Evolutionary conservation across 148 eudicot genomes (phyloP), one percentile per base, ranked within the genome.

Genomic region (Vaccinium myrtillus): DNA sequence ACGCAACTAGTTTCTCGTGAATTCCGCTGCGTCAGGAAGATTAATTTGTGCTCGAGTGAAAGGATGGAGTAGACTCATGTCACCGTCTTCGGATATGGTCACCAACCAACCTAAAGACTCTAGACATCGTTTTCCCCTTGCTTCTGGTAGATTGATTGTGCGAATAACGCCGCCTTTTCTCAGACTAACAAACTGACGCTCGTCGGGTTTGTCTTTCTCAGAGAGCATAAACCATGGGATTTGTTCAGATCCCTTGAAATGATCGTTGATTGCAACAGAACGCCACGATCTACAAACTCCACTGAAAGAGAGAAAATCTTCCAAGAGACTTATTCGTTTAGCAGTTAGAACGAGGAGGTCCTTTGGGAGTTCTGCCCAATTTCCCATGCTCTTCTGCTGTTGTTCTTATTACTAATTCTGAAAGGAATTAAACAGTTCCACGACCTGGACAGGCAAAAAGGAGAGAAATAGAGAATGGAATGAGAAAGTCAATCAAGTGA

Each of bases 201-300:
- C 14, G 27, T 81, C 48, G 0, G 2, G 12, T 32, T 67, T 50
- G 18, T 46, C 83, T 67, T 67, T 15, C 1, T 50, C 12, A 1
- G 63, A 12, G 54, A 81, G 77, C 83, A 81, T 81, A 1, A 81
- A 77, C 83, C 83, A 81, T 14, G 77, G 83, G 4, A 10, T 1
- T 49, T 81, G 77, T 21, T 36, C 19, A 6, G 61, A 83, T 81
- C 23, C 51, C 5, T 19, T 75, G 5, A 75, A 39, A 43, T 75
- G 43, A 12, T 75, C 5, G 5, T 18, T 75, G 2, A 7, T 8
- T 9, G 53, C 77, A 18, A 19, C 51, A 15, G 77, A 75, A 7
- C 25, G 50, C 77, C 77, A 75, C 1, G 77, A 75, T 36, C 12
- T 75, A 3, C 77, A 75, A 36, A 39, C 77, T 43, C 50, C 51